These are phyloP conservation scores for Verbena officinalis DNA, from an alignment of 257 asterid species.

Conservation along the genomic window DNA sequence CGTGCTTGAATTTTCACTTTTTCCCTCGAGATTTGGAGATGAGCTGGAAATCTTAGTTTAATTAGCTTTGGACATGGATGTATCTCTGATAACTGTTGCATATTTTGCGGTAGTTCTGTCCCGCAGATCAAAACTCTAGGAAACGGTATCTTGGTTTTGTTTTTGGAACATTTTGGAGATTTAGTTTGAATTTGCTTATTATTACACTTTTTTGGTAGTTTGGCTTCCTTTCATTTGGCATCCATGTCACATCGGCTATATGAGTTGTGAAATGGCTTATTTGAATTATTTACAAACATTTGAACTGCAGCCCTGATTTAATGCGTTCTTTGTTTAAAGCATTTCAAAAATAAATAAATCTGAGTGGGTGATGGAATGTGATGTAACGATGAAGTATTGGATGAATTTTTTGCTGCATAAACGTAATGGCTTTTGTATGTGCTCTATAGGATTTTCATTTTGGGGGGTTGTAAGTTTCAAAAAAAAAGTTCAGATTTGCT, in stretches of 20 bases:
- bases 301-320: not conserved
- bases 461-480: conserved; percentile 29
- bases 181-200: too few species aligned
- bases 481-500: too few species aligned
- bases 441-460: conserved; percentile 41
- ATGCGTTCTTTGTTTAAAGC: not conserved
- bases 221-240: not conserved
- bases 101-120: conserved; percentile 32
- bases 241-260: not conserved
- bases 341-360: not conserved
- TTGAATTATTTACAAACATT: conserved; percentile 8
- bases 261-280: not conserved
- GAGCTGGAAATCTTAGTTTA: not conserved
- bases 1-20: conserved; percentile 9
- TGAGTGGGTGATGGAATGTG: conserved; percentile 5
- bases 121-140: conserved; percentile 28
- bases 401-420: conserved; percentile 2
- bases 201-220: too few species aligned
- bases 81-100: conserved; percentile 24
- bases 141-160: too few species aligned
- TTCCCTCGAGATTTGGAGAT: conserved; percentile 24
- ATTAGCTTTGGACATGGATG: conserved; percentile 22
- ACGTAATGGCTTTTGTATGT: conserved; percentile 14
- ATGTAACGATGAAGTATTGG: conserved; percentile 6
- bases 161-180: too few species aligned